Conservation (phyloP, 1,284 basidiomycete species). For the Austropuccinia psidii region DNA sequence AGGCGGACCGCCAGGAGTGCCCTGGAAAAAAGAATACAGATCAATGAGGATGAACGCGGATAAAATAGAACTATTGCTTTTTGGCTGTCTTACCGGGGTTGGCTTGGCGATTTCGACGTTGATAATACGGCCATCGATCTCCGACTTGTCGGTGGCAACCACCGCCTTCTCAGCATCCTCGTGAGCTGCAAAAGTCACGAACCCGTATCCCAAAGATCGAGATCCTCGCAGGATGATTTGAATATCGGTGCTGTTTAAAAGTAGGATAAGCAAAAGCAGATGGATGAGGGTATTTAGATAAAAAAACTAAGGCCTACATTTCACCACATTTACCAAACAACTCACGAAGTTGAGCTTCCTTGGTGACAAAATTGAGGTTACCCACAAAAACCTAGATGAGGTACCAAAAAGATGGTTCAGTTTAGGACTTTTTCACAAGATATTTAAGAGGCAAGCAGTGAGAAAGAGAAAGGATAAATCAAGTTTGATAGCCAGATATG, state of each 20-base stretch:
- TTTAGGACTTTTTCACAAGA: neutral
- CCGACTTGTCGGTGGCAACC: slow-evolving; percentile 72
- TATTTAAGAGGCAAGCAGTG: neutral
- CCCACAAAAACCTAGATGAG: slow-evolving; percentile 19
- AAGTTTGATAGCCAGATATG: neutral
- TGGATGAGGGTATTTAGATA: neutral
- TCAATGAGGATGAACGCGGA: too few relatives aligned
- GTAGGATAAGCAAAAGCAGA: neutral
- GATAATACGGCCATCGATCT: slow-evolving; percentile 76
- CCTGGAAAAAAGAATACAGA: neutral
- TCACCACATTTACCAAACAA: slow-evolving; percentile 9
- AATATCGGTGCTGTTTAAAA: slow-evolving; percentile 1
- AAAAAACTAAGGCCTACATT: slow-evolving; percentile 6
- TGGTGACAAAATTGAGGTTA: slow-evolving; percentile 28
- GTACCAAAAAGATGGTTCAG: too few relatives aligned
- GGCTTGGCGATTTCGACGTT: slow-evolving; percentile 85
- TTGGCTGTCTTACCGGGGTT: slow-evolving; percentile 54
- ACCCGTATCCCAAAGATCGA: slow-evolving; percentile 56
- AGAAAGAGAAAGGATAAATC: neutral
- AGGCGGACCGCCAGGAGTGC: slow-evolving; percentile 46
- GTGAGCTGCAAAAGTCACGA: slow-evolving; percentile 69
- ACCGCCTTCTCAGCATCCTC: slow-evolving; percentile 79
- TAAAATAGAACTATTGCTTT: neutral
- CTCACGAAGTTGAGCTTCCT: slow-evolving; percentile 22
- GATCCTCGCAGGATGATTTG: slow-evolving; percentile 35